phyloP scores from a whole-genome alignment of 345 rosid species.

The Melaleuca alternifolia region DNA sequence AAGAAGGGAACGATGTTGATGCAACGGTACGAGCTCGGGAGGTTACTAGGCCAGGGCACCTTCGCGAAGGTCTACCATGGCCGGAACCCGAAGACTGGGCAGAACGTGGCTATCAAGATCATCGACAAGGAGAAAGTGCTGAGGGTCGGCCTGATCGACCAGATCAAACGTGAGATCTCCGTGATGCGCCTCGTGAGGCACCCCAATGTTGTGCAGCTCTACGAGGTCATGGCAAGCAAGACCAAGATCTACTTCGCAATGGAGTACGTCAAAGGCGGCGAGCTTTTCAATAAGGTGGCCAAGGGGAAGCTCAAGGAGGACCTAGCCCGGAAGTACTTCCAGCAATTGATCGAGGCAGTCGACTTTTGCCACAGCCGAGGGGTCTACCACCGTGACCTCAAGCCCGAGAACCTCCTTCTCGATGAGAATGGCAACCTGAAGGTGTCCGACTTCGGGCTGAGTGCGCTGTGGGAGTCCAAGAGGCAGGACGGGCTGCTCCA shows the following conservation, averaged over 20 bases:
- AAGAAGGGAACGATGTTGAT: constrained; percentile 42
- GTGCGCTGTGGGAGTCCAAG: constrained; percentile 46
- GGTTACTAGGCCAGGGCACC: constrained; percentile 76
- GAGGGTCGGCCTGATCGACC: constrained; percentile 57
- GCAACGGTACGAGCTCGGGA: constrained; percentile 64
- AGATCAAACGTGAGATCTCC: constrained; percentile 81
- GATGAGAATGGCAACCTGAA: constrained; percentile 67
- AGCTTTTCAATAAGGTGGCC: constrained; percentile 63
- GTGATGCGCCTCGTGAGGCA: constrained; percentile 75
- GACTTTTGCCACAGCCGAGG: constrained; percentile 86
- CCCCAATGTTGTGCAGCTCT: constrained; percentile 62
- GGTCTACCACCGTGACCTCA: constrained; percentile 77
- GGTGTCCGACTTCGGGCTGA: constrained; percentile 70
- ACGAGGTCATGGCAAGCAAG: constrained; percentile 90
- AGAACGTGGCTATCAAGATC: constrained; percentile 64
- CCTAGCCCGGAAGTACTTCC: constrained; percentile 55
- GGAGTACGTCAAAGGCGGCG: constrained; percentile 73
- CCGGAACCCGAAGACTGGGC: constrained; percentile 41
- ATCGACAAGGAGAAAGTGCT: constrained; percentile 61
- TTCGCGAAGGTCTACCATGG: constrained; percentile 82
- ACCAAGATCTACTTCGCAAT: constrained; percentile 69
- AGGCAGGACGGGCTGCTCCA: constrained; percentile 72
- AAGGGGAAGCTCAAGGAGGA: constrained; percentile 74
- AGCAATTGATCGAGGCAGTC: constrained; percentile 61
- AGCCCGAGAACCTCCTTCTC: constrained; percentile 77